These are phyloP conservation scores for Camillea tinctor DNA, from an alignment of 2,329 filamentous ascomycete genomes.

Conservation along the genomic window DNA sequence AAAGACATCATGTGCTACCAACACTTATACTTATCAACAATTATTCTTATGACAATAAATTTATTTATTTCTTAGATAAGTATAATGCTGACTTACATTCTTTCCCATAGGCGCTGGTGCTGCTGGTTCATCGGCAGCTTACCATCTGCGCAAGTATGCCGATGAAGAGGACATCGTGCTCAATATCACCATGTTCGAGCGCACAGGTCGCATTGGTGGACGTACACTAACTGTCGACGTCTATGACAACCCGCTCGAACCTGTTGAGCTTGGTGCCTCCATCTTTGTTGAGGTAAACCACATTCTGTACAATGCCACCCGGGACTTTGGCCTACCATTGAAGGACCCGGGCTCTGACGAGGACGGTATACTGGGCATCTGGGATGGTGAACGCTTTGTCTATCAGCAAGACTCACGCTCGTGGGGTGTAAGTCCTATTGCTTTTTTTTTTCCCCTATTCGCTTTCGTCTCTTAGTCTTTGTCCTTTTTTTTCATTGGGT, in stretches of 20 bases:
- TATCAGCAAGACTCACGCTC: conserved; percentile 59
- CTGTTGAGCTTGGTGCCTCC: conserved; percentile 84
- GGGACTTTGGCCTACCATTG: conserved; percentile 67
- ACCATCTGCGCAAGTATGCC: conserved; percentile 74
- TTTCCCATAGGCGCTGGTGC: conserved; percentile 73
- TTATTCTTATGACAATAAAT: too few species aligned
- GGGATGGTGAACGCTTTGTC: conserved; percentile 77
- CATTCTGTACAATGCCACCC: conserved; percentile 73
- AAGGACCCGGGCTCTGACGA: conserved; percentile 45
- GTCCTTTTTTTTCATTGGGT: not conserved
- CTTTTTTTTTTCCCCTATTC: not conserved
- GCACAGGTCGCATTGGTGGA: conserved; percentile 73
- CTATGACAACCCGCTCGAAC: conserved; percentile 63
- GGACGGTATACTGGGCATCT: conserved; percentile 69
- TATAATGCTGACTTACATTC: conserved; percentile 4
- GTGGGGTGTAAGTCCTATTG: conserved; percentile 39
- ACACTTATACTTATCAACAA: not conserved
- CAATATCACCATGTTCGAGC: conserved; percentile 88
- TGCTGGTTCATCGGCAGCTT: conserved; percentile 82
- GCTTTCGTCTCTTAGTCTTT: not conserved
- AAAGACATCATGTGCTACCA: not conserved
- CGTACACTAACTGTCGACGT: conserved; percentile 82
- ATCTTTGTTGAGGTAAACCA: conserved; percentile 87
- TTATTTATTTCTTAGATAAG: not conserved
- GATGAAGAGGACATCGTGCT: conserved; percentile 56